phyloP scores from a whole-genome alignment of 495 filamentous ascomycete species.

The Neurospora sp. region DNA sequence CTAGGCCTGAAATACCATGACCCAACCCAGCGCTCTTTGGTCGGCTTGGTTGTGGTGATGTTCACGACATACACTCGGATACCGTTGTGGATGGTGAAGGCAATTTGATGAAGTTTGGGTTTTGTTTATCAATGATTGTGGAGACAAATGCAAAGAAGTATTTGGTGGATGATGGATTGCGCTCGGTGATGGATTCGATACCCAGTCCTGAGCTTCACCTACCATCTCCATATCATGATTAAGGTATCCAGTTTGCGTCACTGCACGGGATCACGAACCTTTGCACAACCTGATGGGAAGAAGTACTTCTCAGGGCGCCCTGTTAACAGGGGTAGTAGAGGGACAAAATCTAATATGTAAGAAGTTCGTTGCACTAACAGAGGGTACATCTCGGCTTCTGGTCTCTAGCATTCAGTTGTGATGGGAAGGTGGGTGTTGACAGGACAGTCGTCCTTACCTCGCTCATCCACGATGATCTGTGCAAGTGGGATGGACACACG shows the following conservation, averaged over 20 bases:
- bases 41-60: not conserved
- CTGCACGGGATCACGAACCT: too few relatives aligned
- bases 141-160: not conserved
- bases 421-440: not conserved
- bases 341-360: not conserved
- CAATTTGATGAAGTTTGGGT: not conserved
- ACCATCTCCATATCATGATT: too few relatives aligned
- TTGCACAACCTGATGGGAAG: not conserved
- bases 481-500: not conserved
- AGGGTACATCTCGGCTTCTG: not conserved
- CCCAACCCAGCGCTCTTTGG: not conserved
- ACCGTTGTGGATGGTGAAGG: not conserved
- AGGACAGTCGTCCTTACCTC: not conserved
- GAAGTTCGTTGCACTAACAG: not conserved
- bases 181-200: too few relatives aligned
- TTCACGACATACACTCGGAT: not conserved
- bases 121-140: not conserved
- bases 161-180: too few relatives aligned
- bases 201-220: not conserved
- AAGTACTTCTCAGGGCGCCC: not conserved
- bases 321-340: not conserved
- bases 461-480: not conserved
- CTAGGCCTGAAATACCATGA: not conserved
- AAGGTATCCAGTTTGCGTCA: too few relatives aligned
- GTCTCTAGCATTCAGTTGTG: not conserved